Base-by-base conservation (phyloP, 495 filamentous ascomycete genomes). In the Hypoxylon lienhwacheense region DNA sequence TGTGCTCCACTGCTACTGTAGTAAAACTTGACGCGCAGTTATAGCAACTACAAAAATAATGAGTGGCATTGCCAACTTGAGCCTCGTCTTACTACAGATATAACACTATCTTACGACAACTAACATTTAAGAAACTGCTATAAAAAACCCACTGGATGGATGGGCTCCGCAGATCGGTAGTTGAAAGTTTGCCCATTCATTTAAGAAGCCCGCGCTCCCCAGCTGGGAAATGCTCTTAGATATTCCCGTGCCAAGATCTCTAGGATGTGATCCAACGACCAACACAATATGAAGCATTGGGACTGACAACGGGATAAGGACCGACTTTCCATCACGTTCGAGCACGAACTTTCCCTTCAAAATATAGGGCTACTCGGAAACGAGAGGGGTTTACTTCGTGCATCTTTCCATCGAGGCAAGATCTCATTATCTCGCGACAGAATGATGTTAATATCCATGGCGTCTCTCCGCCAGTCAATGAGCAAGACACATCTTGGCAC, bases 191-290 rank as follows among this genome's bases (percentile, higher is more conserved):
- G 17, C 22, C 33, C 22, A 40, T 7, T 25, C 41, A 36, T 46
- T 44, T 31, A 24, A 39, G 28, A 46, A 42, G 40, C 41, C 39
- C 21, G 47, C 46, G 25, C 42, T 43, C 41, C 37, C 57, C 31
- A 48, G 55, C 42, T 53, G 42, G 55, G 43, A 48, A 59, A 44
- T 35, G 34, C 12, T 52, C n/a, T 28, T 31, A 53, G 21, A 32
- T 47, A 35, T 52, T 48, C 35, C 58, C 58, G 59, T 58, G 59
- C 59, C 59, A 63, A 63, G 59, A 58, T 46, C 11, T 16, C 48
- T 14, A 53, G 59, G 59, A 49, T 63, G 35, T 49, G 24, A 63
- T 63, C 54, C 59, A 54, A 41, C 44, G 34, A 49, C 44, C 39
- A 40, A 44, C 25, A 48, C 48, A 63, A 63, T 63, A 41, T 50